phyloP scores from a whole-genome alignment of 1,139 yeast species.

The Suhomyces kunorum region DNA sequence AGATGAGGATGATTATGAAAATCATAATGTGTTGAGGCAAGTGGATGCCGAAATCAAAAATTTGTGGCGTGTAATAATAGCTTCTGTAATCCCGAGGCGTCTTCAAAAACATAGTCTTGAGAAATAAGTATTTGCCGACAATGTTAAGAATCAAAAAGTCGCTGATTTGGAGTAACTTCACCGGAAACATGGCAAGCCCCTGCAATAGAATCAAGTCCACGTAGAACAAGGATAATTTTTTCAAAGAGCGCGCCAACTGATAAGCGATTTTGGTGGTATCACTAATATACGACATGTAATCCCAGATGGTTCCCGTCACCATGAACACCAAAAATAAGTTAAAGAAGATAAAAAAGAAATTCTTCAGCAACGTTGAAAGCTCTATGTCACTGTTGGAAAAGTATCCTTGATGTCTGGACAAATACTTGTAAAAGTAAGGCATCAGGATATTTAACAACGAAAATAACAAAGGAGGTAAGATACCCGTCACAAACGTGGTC shows the following conservation, averaged over 20 bases:
- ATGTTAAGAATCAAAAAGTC: conserved; percentile 51
- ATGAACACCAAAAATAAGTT: conserved; percentile 84
- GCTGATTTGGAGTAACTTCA: conserved; percentile 69
- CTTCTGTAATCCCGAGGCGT: conserved; percentile 59
- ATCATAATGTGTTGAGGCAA: conserved; percentile 67
- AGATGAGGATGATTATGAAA: conserved; percentile 59
- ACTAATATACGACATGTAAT: conserved; percentile 64
- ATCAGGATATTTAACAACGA: conserved; percentile 69
- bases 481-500: conserved; percentile 69
- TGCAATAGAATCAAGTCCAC: conserved; percentile 80
- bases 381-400: conserved; percentile 82
- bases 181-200: conserved; percentile 84
- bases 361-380: conserved; percentile 73
- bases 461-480: conserved; percentile 47
- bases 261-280: conserved; percentile 79
- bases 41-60: conserved; percentile 64
- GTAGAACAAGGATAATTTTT: conserved; percentile 72
- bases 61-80: conserved; percentile 58
- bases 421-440: conserved; percentile 74
- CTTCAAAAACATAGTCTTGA: conserved; percentile 43
- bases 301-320: conserved; percentile 71
- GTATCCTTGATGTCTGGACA: conserved; percentile 71
- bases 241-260: conserved; percentile 70
- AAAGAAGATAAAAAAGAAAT: conserved; percentile 81
- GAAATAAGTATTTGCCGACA: conserved; percentile 57